A percentile compares a stretch with the other conserved stretches of the same genome.
Conservation (phyloP, 2,329 filamentous ascomycete genomes). For the Fusarium veterinarium region DNA sequence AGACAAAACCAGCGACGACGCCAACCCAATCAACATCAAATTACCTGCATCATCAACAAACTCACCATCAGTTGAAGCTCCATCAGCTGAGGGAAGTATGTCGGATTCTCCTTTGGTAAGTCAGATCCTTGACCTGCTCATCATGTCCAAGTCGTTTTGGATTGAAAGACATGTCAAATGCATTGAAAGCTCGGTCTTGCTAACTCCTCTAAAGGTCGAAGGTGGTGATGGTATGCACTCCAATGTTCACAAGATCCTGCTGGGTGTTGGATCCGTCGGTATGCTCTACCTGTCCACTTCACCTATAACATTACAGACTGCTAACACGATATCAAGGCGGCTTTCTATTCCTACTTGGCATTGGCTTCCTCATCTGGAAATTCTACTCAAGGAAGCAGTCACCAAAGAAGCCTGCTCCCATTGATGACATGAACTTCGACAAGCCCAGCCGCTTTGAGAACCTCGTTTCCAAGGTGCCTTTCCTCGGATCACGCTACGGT, state of each 20-base stretch:
- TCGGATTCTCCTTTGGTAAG: slow-evolving; percentile 33
- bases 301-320: neutral
- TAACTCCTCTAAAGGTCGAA: slow-evolving; percentile 27
- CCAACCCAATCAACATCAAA: neutral
- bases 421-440: slow-evolving; percentile 37
- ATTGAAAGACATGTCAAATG: neutral
- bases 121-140: neutral
- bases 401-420: slow-evolving; percentile 10
- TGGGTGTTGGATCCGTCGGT: slow-evolving; percentile 42
- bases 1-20: neutral
- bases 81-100: slow-evolving; percentile 24
- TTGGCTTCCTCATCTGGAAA: slow-evolving; percentile 42
- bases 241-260: slow-evolving; percentile 41
- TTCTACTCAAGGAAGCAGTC: slow-evolving; percentile 20
- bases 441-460: slow-evolving; percentile 40
- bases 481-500: slow-evolving; percentile 50
- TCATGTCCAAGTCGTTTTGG: neutral
- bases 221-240: slow-evolving; percentile 27
- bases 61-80: slow-evolving; percentile 14
- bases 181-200: slow-evolving; percentile 2
- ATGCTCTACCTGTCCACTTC: neutral
- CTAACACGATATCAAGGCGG: slow-evolving; percentile 27
- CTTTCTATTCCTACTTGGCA: slow-evolving; percentile 37
- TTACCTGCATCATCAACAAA: neutral
- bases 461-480: slow-evolving; percentile 50